Percentiles rank a stretch among this genome's conserved stretches.
phyloP scores from a whole-genome alignment of 495 filamentous ascomycete genomes.

The Daldinia vernicosa region DNA sequence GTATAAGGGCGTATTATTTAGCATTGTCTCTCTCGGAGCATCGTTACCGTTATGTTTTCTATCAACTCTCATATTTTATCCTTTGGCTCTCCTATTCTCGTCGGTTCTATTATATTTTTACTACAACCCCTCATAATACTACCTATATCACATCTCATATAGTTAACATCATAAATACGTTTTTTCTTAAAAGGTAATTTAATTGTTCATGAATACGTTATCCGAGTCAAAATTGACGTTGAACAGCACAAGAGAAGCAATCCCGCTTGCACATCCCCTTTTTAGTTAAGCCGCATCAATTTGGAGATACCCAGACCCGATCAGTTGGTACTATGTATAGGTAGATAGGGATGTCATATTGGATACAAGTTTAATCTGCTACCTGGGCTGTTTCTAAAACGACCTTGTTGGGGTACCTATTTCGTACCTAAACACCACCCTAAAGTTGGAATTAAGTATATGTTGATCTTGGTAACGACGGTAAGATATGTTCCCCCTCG shows the following conservation, averaged over 20 bases:
- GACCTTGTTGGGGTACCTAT: constrained; percentile 4
- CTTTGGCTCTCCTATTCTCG: neutral
- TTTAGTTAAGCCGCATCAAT: constrained; percentile 11
- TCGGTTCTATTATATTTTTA: neutral
- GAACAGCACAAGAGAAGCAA: neutral
- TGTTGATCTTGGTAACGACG: constrained; percentile 21
- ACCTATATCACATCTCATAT: neutral
- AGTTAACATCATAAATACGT: neutral
- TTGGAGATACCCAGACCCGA: constrained; percentile 14
- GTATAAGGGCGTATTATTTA: too few relatives aligned
- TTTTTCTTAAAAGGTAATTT: neutral
- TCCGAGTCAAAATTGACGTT: neutral
- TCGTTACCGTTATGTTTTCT: neutral
- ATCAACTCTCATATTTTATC: neutral
- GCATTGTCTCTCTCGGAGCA: too few relatives aligned
- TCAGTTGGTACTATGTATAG: constrained; percentile 31
- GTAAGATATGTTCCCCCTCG: neutral
- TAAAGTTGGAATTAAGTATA: neutral
- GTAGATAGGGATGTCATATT: constrained; percentile 20
- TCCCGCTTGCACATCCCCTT: neutral
- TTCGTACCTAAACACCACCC: constrained; percentile 13
- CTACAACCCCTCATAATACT: neutral
- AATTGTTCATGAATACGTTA: neutral
- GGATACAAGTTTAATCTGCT: neutral
- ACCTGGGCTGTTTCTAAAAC: neutral